A percentile compares a stretch with the other conserved stretches of the same genome.
Conservation (phyloP, 306 rosid genomes). For the Citrullus mucosospermus region DNA sequence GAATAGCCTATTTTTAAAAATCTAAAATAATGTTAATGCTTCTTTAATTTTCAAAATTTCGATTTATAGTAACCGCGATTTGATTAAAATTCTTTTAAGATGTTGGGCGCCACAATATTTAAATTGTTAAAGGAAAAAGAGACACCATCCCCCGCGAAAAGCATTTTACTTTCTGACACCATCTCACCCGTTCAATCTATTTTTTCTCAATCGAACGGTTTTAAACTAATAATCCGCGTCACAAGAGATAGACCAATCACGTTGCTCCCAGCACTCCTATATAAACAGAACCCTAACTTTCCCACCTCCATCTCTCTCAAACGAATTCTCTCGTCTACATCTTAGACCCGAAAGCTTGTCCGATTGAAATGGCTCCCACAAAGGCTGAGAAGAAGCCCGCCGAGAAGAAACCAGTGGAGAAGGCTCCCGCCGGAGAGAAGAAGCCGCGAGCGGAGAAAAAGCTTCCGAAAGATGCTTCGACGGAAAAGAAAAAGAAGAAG, state of each 20-base stretch:
- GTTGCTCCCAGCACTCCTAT: background rate
- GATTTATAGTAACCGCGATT: background rate
- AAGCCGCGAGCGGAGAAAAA: conserved; percentile 21
- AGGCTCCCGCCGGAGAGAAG: conserved; percentile 12
- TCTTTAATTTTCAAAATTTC: no score
- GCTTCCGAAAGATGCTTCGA: conserved; percentile 12
- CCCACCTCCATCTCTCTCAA: background rate
- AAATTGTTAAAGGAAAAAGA: background rate
- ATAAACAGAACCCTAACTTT: background rate
- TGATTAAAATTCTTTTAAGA: background rate
- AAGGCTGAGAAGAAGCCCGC: conserved; percentile 11
- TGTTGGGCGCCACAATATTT: background rate
- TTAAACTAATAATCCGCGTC: background rate
- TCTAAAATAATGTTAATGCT: no score
- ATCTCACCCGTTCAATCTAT: background rate
- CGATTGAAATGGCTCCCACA: background rate
- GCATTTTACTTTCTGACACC: background rate
- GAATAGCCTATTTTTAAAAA: no score
- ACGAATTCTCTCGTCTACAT: background rate
- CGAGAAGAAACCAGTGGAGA: conserved; percentile 19
- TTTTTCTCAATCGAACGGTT: background rate
- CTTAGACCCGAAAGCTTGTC: background rate
- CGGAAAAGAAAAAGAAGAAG: conserved; percentile 17
- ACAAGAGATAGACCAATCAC: background rate
- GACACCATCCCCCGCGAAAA: background rate